Evolutionary conservation across 495 filamentous ascomycete genomes (phyloP).

Genomic region (Tricharina praecox): DNA sequence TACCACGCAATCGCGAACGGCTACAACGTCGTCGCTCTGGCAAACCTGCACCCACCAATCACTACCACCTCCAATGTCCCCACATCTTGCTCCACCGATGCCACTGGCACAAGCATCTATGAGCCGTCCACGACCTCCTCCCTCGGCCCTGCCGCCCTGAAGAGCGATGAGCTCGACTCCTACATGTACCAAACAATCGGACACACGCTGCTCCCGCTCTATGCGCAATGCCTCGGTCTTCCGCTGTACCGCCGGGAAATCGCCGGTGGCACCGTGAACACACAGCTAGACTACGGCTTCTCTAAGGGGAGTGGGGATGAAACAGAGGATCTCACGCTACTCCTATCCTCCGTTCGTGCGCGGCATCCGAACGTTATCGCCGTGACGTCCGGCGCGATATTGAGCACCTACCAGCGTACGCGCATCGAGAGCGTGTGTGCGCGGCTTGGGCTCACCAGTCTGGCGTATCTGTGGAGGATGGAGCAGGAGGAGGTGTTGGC

Average conservation of each 20-base stretch:
- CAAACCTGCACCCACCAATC: conserved; percentile 66
- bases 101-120: conserved; percentile 7
- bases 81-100: conserved; percentile 2
- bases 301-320: conserved; percentile 40
- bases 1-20: conserved; percentile 78
- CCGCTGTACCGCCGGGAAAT: conserved; percentile 69
- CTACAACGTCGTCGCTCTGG: conserved; percentile 71
- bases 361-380: conserved; percentile 65
- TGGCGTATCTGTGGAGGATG: conserved; percentile 85
- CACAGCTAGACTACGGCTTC: conserved; percentile 39
- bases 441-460: conserved; percentile 56
- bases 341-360: conserved; percentile 44
- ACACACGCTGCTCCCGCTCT: conserved; percentile 71
- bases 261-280: conserved; percentile 46
- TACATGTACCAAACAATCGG: conserved; percentile 99
- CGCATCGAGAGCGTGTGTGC: conserved; percentile 74
- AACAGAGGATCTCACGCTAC: conserved; percentile 65
- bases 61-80: conserved; percentile 7
- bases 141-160: background rate
- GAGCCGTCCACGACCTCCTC: background rate
- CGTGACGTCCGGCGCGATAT: conserved; percentile 75
- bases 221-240: conserved; percentile 54
- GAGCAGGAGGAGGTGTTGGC: conserved; percentile 47
- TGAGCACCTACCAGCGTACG: conserved; percentile 89
- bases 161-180: conserved; percentile 51